Conservation (phyloP, 768 basidiomycete species). For the Leccinum ochraceum region DNA sequence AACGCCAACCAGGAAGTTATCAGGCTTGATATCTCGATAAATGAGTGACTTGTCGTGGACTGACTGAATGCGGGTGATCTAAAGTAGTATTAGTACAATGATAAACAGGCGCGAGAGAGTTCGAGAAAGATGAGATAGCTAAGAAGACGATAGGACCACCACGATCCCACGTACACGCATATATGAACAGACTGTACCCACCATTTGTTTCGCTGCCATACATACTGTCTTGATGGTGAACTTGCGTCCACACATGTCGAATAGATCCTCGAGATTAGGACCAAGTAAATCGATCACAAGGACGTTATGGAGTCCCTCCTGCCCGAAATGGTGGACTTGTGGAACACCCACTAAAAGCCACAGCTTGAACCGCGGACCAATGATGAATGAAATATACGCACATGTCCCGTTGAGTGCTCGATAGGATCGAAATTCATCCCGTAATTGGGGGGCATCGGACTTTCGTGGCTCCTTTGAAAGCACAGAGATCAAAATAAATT, state of each 20-base stretch:
- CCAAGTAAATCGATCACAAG: constrained; percentile 93
- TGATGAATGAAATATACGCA: constrained; percentile 42
- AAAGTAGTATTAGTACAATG: constrained; percentile 15
- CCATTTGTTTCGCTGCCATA: constrained; percentile 99
- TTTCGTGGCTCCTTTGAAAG: constrained; percentile 84
- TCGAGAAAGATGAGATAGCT: constrained; percentile 7
- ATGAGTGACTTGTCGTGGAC: constrained; percentile 99
- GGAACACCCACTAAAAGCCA: constrained; percentile 80
- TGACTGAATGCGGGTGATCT: constrained; percentile 96
- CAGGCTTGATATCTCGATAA: constrained; percentile 98
- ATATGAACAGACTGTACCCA: constrained; percentile 37
- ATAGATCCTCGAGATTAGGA: constrained; percentile 96
- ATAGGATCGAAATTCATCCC: constrained; percentile 97
- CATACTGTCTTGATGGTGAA: constrained; percentile 98
- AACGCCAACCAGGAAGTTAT: constrained; percentile 97
- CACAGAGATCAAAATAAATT: constrained; percentile 15
- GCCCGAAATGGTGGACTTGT: constrained; percentile 98
- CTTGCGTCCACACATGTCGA: constrained; percentile 99
- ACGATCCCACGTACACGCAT: background rate
- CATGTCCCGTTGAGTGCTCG: constrained; percentile 90
- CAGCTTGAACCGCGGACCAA: constrained; percentile 16
- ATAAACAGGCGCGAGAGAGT: background rate
- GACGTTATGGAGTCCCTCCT: constrained; percentile 97
- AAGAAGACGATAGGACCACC: background rate
- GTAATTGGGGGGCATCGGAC: constrained; percentile 95